A percentile compares a stretch with the other conserved stretches of the same genome.
Evolutionary conservation across 2,329 filamentous ascomycete species (phyloP).

Genomic region (Pseudocercospora macadamiae): DNA sequence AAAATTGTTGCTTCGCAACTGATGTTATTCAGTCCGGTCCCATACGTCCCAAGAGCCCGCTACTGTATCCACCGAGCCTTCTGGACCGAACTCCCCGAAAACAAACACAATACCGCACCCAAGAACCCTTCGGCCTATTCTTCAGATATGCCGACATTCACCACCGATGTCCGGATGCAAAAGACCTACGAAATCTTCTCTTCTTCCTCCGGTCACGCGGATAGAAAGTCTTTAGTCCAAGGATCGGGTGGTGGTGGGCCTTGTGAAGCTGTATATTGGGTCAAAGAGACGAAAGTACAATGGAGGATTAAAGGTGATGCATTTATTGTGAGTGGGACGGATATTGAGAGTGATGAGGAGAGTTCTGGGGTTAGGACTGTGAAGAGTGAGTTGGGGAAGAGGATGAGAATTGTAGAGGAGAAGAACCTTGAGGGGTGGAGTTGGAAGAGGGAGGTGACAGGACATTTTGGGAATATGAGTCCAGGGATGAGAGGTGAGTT

Average conservation of each 20-base stretch:
- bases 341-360: conserved; percentile 59
- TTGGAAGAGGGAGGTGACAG: conserved; percentile 78
- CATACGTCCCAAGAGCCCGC: conserved; percentile 62
- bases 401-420: conserved; percentile 63
- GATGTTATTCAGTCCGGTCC: conserved; percentile 39
- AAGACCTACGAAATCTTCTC: conserved; percentile 74
- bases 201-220: conserved; percentile 51
- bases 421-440: conserved; percentile 63
- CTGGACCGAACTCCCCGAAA: conserved; percentile 72
- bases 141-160: conserved; percentile 79
- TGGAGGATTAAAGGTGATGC: conserved; percentile 82
- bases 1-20: neutral
- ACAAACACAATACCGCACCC: conserved; percentile 72
- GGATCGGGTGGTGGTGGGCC: conserved; percentile 66
- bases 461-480: conserved; percentile 85
- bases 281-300: conserved; percentile 67
- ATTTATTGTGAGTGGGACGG: conserved; percentile 68
- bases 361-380: conserved; percentile 60
- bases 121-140: conserved; percentile 72
- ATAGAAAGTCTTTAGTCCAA: conserved; percentile 45
- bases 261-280: conserved; percentile 87
- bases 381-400: conserved; percentile 60
- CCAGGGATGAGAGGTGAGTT: conserved; percentile 72
- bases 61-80: conserved; percentile 86
- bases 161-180: conserved; percentile 85